Evolutionary conservation across 345 rosid genomes (phyloP), one percentile per base, ranked within the genome.

Genomic region (Populus nigra): DNA sequence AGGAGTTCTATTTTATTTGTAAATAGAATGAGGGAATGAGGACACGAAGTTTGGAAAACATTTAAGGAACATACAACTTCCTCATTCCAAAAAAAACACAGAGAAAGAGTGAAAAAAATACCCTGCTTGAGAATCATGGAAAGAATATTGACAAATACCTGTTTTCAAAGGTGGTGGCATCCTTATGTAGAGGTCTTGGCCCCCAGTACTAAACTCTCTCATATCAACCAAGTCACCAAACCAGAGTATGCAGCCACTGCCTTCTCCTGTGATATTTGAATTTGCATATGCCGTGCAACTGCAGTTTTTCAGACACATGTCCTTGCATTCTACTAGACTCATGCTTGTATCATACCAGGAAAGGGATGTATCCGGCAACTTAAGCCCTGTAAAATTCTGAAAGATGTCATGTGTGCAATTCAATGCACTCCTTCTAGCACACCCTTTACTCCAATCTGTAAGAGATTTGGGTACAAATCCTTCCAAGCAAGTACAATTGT

Each of bases 191-290:
- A 76, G 55, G 27, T 68, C 72, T 38, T 76, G 78, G 3, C 50
- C 65, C 33, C 45, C 36, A 2, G 20, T 31, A 47, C 18, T 17
- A 8, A 0, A 49, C 7, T 45, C 72, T 49, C 53, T 68, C 35
- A 70, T 68, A 69, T 77, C 79, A 70, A 39, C 12, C 74, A 77
- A 41, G 0, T 77, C 79, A 29, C 33, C 73, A 22, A 77, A 77
- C 79, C 79, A 77, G 2, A 69, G 50, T 41, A 77, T 12, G 65
- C 79, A 77, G 43, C 79, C 74, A 59, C 74, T 77, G 23, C 79
- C 79, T 20, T 20, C 59, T 31, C 65, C 65, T 7, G 45, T 31
- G 3, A 72, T 53, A 72, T 72, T 29, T 65, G 69, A 17, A 45
- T 29, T 62, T 3, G 80, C 61, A 22, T 70, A 77, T 4, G 75